These are phyloP conservation scores for Venturiaceae sp. DNA, from an alignment of 2,329 filamentous ascomycete species.

Conservation along the genomic window DNA sequence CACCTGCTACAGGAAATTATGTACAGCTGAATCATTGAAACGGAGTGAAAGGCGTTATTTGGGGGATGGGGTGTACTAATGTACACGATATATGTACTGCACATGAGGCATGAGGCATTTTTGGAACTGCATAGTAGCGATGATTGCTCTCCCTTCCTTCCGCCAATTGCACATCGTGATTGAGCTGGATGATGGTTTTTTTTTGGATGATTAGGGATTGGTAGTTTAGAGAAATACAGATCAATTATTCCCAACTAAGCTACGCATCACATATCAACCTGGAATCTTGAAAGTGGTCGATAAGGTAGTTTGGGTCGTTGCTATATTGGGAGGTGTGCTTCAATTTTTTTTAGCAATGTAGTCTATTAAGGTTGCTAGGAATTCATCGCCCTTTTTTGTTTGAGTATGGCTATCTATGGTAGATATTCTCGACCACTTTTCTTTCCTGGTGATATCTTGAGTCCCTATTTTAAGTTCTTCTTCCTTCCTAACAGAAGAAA, in stretches of 20 bases:
- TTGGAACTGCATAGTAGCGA: neutral
- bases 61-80: neutral
- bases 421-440: no score
- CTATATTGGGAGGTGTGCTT: no score
- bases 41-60: neutral
- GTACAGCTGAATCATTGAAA: slow-evolving; percentile 26
- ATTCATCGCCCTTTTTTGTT: no score
- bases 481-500: no score
- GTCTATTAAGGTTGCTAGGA: no score
- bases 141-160: neutral
- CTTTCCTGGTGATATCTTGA: no score
- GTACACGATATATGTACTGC: neutral
- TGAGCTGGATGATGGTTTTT: neutral
- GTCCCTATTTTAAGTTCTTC: no score
- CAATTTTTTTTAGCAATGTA: no score
- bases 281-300: no score
- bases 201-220: neutral
- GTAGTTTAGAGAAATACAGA: neutral
- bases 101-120: neutral
- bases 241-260: neutral
- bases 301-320: no score
- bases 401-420: no score
- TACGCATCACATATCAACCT: no score
- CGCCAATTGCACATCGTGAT: slow-evolving; percentile 1
- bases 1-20: slow-evolving; percentile 36